Evolutionary conservation across 2,329 filamentous ascomycete genomes (phyloP), one percentile per base, ranked within the genome.

Genomic region (Colletotrichum salicis): DNA sequence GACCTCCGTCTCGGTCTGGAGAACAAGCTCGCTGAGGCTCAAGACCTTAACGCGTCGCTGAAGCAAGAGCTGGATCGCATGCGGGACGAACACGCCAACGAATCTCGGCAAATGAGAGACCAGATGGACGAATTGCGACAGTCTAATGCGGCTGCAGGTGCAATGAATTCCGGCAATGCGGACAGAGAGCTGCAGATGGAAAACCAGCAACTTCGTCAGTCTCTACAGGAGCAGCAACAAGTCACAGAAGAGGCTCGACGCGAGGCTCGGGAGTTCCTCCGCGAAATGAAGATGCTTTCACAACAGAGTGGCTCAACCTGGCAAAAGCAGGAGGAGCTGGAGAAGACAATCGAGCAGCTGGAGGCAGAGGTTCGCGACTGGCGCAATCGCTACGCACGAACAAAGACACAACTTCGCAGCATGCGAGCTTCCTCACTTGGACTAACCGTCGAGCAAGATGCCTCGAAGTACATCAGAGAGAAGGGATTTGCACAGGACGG

Each of bases 271-370:
- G 89, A 91, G 61, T 97, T 96, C 79, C 83, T 99, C 55, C 88
- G 90, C 73, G 96, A 99, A 81, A 99, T 98, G 96, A 91, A 94
- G 74, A 86, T 89, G 57, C 87, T 98, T 58, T 97, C 95, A 5
- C 89, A 94, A 75, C 92, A 95, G 76, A 96, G 93, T 77, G 91
- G 91, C 74, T 88, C 91, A 12, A 91, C 92, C 7, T 92, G 94
- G 80, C 94, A 97, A 75, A 92, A 92, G 75, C 95, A 98, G 80
- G 91, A 94, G 63, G 90, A 91, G 76, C 86, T 98, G 74, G 90
- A 93, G 66, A 89, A 88, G 74, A 93, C 93, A 57, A 91, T 98
- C 37, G 88, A 93, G 68, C 86, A 89, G 66, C 87, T 99, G 6
- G 94, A 98, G 81, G 86, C 90, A 27, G 95, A 98, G 79, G 90